These are phyloP conservation scores for Rickenella mellea DNA, from an alignment of 768 basidiomycete species.

Conservation along the genomic window DNA sequence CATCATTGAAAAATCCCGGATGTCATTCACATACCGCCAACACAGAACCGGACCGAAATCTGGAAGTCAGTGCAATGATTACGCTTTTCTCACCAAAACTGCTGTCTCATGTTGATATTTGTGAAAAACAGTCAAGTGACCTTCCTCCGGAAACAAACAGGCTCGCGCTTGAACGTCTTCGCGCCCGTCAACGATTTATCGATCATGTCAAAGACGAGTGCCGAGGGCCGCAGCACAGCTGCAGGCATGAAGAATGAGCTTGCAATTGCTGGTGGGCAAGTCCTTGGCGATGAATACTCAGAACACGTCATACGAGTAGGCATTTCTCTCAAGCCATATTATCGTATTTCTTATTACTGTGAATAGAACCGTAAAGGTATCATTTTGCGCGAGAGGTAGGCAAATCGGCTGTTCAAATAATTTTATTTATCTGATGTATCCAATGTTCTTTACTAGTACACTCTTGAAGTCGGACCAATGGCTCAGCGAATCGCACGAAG, in stretches of 20 bases:
- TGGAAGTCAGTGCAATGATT: conserved; percentile 68
- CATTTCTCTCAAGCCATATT: neutral
- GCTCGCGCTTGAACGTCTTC: conserved; percentile 82
- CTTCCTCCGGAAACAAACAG: conserved; percentile 73
- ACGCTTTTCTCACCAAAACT: neutral
- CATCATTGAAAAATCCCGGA: neutral
- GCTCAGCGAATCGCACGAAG: conserved; percentile 61
- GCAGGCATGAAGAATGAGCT: conserved; percentile 68
- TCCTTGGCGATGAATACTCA: conserved; percentile 92
- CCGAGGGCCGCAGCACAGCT: conserved; percentile 44
- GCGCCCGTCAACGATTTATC: conserved; percentile 86
- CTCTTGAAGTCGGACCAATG: conserved; percentile 92
- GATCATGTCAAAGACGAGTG: conserved; percentile 60
- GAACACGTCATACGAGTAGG: conserved; percentile 84
- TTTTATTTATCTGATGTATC: neutral
- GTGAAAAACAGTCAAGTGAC: conserved; percentile 63
- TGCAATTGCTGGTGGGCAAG: conserved; percentile 69
- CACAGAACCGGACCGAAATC: conserved; percentile 73
- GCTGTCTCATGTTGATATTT: neutral
- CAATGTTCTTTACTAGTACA: conserved; percentile 35
- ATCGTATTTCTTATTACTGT: neutral
- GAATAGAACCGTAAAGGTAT: conserved; percentile 82
- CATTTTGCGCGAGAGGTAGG: conserved; percentile 80
- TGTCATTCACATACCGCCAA: neutral
- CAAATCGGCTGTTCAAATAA: conserved; percentile 11